Percentiles rank a stretch among this genome's conserved stretches.
These are phyloP conservation scores for Anastatica hierochuntica DNA, from an alignment of 345 rosid species.

Conservation along the genomic window DNA sequence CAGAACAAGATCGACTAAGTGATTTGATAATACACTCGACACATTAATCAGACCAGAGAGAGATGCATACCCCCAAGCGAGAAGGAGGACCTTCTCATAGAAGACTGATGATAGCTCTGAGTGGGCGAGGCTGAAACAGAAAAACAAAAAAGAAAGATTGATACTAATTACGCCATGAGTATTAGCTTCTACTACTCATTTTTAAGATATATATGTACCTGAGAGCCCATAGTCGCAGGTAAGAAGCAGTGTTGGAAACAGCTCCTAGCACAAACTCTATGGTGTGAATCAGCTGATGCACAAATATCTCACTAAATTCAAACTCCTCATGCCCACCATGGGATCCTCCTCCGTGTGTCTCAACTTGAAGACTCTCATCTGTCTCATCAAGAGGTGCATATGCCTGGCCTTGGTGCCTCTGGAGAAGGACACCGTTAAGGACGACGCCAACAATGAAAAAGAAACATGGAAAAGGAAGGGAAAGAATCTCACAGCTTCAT, in stretches of 20 bases:
- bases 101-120: conserved; percentile 87
- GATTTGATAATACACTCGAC: too few species aligned
- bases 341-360: conserved; percentile 43
- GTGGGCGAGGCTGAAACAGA: conserved; percentile 86
- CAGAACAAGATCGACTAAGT: too few species aligned
- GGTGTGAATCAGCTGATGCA: conserved; percentile 93
- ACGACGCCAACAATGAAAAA: not conserved
- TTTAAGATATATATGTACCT: conserved; percentile 66
- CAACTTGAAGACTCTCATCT: conserved; percentile 70
- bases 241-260: conserved; percentile 96
- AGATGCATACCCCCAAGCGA: conserved; percentile 94
- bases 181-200: too few species aligned
- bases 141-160: too few species aligned
- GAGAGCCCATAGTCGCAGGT: conserved; percentile 96
- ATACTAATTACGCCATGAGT: too few species aligned
- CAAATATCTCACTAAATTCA: conserved; percentile 92
- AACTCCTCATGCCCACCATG: conserved; percentile 84
- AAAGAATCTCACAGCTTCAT: conserved; percentile 62
- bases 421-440: too few species aligned
- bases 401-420: conserved; percentile 84
- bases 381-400: conserved; percentile 48
- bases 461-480: too few species aligned
- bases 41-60: too few species aligned
- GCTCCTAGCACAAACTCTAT: conserved; percentile 98
- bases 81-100: conserved; percentile 90